phyloP scores from a whole-genome alignment of 176 grass and related monocot genomes.

The Triticum monococcum region DNA sequence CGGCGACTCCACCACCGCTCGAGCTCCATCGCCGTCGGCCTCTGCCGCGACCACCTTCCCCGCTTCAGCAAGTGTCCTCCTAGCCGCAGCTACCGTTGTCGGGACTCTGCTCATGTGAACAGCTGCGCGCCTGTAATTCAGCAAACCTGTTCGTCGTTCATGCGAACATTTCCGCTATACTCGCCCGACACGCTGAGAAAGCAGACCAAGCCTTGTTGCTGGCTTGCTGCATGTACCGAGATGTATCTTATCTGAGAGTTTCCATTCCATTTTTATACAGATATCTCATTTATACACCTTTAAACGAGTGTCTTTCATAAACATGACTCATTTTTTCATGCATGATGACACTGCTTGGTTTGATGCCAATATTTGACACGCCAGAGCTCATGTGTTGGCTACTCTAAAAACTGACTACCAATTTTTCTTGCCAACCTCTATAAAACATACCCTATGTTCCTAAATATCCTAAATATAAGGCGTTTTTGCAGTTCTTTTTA shows the following conservation, averaged over 20 bases:
- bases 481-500: too few relatives aligned
- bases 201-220: background rate
- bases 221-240: background rate
- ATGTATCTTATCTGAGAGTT: conserved; percentile 29
- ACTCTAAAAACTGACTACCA: too few relatives aligned
- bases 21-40: conserved; percentile 33
- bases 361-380: too few relatives aligned
- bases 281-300: background rate
- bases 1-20: background rate
- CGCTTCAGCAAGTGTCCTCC: background rate
- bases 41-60: conserved; percentile 23
- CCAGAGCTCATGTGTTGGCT: too few relatives aligned
- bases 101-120: background rate
- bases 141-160: background rate
- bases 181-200: background rate
- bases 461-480: too few relatives aligned
- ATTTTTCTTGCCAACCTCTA: too few relatives aligned
- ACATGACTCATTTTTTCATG: background rate
- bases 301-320: background rate
- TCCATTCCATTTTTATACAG: background rate
- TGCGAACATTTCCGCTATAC: background rate
- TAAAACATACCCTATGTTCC: too few relatives aligned
- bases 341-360: too few relatives aligned
- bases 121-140: background rate
- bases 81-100: background rate